Base-by-base conservation (phyloP, 768 basidiomycete species). In the Podaxis mareebaensis region DNA sequence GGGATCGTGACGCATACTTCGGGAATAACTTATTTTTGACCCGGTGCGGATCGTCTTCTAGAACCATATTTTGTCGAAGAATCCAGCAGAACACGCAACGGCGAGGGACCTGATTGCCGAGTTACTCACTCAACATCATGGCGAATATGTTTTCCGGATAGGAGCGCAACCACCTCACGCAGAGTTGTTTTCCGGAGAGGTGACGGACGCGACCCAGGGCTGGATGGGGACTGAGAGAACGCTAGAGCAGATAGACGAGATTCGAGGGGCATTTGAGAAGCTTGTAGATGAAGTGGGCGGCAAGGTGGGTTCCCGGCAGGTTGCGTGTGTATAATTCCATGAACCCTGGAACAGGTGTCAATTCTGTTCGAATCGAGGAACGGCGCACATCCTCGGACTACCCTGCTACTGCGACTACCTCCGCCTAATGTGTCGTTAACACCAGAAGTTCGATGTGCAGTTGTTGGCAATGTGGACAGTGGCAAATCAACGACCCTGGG, bases 401-500 rank as follows among this genome's bases (percentile, higher is more conserved):
- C 85, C 11, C 73, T 91, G 17, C 76, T 95, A 28, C 73, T 94
- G 61, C 85, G 93, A 64, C 74, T 95, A 63, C 93, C 91, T 62
- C 90, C 92, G 44, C 85, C 85, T 3, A 89, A 81, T 69, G 87
- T 93, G 2, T 85, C 90, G 22, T 75, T 86, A 42, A 91, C 89
- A n/a, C 90, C 92, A 6, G 96, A 99, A 76, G 94, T 97, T 1
- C 85, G 97, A 36, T 94, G 95, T 68, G 96, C 96, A 0, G 95
- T 97, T 2, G 93, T 98, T 4, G 97, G 97, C 3, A 99, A 97
- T 71, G 93, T 95, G 30, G 91, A 93, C 71, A 91, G 92, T 60
- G 96, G 96, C 0, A 99, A 99, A 74, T 94, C 92, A 2, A 96
- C 96, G 17, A 96, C 93, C 11, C 79, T 97, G 17, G 96, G 96